Evolutionary conservation across 2,329 filamentous ascomycete genomes (phyloP).

Genomic region (Chaetoscypha palmicola): DNA sequence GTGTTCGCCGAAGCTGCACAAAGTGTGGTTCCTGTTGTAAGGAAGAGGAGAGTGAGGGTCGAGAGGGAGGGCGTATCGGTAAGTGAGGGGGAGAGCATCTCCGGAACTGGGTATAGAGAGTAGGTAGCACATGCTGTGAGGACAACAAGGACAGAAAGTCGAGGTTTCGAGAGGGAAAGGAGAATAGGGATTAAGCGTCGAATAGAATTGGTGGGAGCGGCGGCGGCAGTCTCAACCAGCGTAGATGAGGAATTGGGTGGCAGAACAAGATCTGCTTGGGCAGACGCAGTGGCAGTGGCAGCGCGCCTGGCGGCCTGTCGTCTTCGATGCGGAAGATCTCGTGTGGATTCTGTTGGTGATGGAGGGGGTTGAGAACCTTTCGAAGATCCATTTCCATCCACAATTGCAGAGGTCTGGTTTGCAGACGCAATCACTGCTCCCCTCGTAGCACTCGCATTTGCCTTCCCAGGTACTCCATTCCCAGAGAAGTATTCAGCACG

Average conservation of each 20-base stretch:
- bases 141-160: slow-evolving; percentile 83
- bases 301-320: slow-evolving; percentile 25
- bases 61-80: slow-evolving; percentile 72
- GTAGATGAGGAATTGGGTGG: slow-evolving; percentile 48
- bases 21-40: slow-evolving; percentile 81
- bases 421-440: slow-evolving; percentile 17
- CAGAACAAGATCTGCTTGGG: slow-evolving; percentile 29
- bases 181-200: slow-evolving; percentile 69
- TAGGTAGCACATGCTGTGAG: slow-evolving; percentile 88
- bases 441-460: slow-evolving; percentile 16
- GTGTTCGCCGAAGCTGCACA: slow-evolving; percentile 90
- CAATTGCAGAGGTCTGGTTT: slow-evolving; percentile 14
- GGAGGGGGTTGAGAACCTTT: slow-evolving; percentile 9
- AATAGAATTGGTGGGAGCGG: slow-evolving; percentile 44
- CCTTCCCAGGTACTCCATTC: slow-evolving; percentile 22
- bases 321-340: slow-evolving; percentile 29
- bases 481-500: slow-evolving; percentile 26
- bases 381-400: slow-evolving; percentile 10
- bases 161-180: slow-evolving; percentile 90
- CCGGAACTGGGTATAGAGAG: slow-evolving; percentile 85
- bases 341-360: slow-evolving; percentile 9
- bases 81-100: slow-evolving; percentile 63
- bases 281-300: slow-evolving; percentile 4
- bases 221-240: slow-evolving; percentile 45
- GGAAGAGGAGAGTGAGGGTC: slow-evolving; percentile 83